Evolutionary conservation across 345 rosid genomes (phyloP).

Genomic region (Diplotaxis tenuifolia): DNA sequence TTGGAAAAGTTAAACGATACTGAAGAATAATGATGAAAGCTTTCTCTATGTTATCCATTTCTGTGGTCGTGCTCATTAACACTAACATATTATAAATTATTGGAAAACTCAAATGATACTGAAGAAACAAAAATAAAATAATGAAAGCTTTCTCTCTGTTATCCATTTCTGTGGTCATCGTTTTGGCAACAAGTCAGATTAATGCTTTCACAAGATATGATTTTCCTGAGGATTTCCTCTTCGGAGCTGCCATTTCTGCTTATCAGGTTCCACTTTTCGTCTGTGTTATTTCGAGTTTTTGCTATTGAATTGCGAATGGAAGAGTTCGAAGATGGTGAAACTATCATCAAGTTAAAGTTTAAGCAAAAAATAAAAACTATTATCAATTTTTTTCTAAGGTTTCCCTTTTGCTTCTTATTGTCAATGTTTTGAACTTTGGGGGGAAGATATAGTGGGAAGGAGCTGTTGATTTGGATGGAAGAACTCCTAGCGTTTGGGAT

Average conservation of each 20-base stretch:
- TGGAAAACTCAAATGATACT: neutral
- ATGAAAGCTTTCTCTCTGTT: constrained; percentile 10
- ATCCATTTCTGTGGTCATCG: neutral
- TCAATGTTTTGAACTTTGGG: neutral
- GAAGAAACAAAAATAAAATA: neutral
- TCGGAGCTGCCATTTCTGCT: constrained; percentile 61
- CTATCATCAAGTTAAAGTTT: no score
- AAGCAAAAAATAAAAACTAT: no score
- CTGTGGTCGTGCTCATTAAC: no score
- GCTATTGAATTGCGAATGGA: neutral
- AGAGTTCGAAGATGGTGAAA: neutral
- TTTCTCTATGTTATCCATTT: neutral
- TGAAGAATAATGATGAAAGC: neutral
- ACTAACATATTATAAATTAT: no score
- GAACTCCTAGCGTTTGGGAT: constrained; percentile 61
- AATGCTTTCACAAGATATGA: constrained; percentile 45
- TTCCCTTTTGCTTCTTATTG: neutral
- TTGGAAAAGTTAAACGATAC: neutral
- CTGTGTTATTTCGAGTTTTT: neutral
- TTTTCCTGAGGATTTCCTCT: constrained; percentile 57
- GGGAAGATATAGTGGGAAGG: constrained; percentile 35
- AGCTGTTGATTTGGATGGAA: constrained; percentile 57
- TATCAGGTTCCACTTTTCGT: constrained; percentile 45
- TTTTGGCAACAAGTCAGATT: constrained; percentile 13
- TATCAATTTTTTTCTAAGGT: neutral